Percentiles rank a stretch among this genome's conserved stretches.
Evolutionary conservation across 164 flowering plant genomes (phyloP).

Genomic region (Chloranthus sessilifolius): DNA sequence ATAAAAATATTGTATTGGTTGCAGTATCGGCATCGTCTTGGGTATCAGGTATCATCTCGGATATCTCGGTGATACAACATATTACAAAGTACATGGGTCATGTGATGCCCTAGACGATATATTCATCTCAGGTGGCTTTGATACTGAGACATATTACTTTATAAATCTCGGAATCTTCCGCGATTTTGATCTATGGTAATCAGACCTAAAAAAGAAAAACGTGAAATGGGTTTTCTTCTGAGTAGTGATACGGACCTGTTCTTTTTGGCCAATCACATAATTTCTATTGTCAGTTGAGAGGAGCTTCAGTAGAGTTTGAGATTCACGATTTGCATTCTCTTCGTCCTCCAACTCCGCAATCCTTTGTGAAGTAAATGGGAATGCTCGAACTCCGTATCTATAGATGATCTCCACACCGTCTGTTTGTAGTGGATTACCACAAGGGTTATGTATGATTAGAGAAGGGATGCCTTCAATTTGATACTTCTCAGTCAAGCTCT

Average conservation of each 20-base stretch:
- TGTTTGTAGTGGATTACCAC: conserved; percentile 15
- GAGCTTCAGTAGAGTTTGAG: conserved; percentile 22
- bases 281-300: conserved; percentile 19
- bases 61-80: too few relatives aligned
- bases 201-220: background rate
- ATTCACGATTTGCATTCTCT: conserved; percentile 21
- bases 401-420: conserved; percentile 28
- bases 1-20: background rate
- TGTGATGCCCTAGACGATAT: too few relatives aligned
- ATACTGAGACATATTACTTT: too few relatives aligned
- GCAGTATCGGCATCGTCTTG: too few relatives aligned
- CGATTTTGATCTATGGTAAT: too few relatives aligned
- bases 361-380: conserved; percentile 19
- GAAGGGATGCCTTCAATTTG: conserved; percentile 27
- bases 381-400: conserved; percentile 18
- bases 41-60: too few relatives aligned
- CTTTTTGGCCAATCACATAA: conserved; percentile 12
- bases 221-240: background rate
- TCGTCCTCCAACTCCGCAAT: conserved; percentile 18
- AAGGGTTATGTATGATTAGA: conserved; percentile 12
- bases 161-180: too few relatives aligned
- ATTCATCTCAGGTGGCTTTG: too few relatives aligned
- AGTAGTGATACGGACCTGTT: conserved; percentile 16
- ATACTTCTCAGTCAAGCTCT: conserved; percentile 18
- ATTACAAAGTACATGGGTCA: too few relatives aligned